phyloP scores from a whole-genome alignment of 306 rosid species.

The Glycine latifolia region DNA sequence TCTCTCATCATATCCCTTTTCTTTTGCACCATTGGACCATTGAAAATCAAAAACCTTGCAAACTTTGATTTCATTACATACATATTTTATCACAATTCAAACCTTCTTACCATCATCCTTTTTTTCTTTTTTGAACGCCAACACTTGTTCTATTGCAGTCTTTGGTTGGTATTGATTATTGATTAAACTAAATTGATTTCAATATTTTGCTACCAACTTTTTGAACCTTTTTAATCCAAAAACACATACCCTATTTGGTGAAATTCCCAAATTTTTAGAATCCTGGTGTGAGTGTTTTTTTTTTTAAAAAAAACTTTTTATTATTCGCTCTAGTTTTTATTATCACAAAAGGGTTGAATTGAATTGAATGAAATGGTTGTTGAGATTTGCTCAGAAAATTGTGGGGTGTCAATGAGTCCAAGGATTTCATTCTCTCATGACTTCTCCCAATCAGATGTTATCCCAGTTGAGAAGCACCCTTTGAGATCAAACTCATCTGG shows the following conservation, averaged over 20 bases:
- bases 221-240: background rate
- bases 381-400: conserved; percentile 70
- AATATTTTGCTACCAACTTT: conserved; percentile 18
- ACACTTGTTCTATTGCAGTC: conserved; percentile 28
- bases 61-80: conserved; percentile 36
- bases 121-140: conserved; percentile 12
- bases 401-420: conserved; percentile 62
- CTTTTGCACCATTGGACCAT: conserved; percentile 12
- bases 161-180: conserved; percentile 43
- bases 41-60: conserved; percentile 23
- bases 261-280: background rate
- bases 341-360: background rate
- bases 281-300: conserved; percentile 2
- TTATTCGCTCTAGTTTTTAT: background rate
- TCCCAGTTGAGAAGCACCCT: conserved; percentile 71
- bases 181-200: conserved; percentile 26
- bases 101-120: background rate
- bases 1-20: conserved; percentile 4
- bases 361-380: conserved; percentile 58
- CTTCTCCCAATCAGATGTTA: conserved; percentile 65
- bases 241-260: too few relatives aligned
- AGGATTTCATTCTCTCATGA: conserved; percentile 89
- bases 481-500: conserved; percentile 69
- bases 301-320: background rate
- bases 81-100: conserved; percentile 17